Evolutionary conservation across 2,329 filamentous ascomycete genomes (phyloP), one percentile per base, ranked within the genome.

Genomic region (Venturia carpophila): DNA sequence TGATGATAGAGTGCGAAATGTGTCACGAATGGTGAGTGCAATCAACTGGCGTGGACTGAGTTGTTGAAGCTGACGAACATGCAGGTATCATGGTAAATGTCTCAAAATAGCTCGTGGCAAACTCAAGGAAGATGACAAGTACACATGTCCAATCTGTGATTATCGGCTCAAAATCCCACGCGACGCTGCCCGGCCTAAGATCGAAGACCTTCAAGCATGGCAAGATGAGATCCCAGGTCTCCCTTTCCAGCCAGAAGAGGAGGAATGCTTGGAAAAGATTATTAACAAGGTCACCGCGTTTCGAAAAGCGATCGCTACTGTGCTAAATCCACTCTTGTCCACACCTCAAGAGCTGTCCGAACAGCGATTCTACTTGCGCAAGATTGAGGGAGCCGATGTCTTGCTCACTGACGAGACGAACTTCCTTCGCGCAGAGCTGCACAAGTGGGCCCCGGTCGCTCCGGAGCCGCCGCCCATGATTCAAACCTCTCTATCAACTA

Each of bases 1-100:
- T 97, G 89, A 99, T 99, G 94, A 97, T 99, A 71, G 94, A 99
- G 77, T 99, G 94, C 74, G 94, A 97, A 74, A 82, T 97, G 47
- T 99, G 94, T 76, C 93, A 97, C 72, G 94, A 99, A 79, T 99
- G 94, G 94, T 92, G 75, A 80, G 87, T 80, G 24, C 37, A 47
- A 24, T 3, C 3, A 6, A n/a, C 17, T 49, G 42, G 34, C 15
- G 66, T 21, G 55, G 43, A 17, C 43, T 52, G 30, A 9, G 5
- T 60, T 1, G 30, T 34, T 13, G 60, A 30, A 64, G 10, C 15
- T 67, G 34, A 30, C 17, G 45, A n/a, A 21, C 24, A 7, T 34
- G 10, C 67, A 92, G 89, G 90, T 99, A 99, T 73, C 94, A 99
- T 72, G 93, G 94, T 67, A 97, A 97, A 76, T 99, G 94, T 71